Evolutionary conservation across 176 grass and related monocot genomes (phyloP).

Genomic region (Carex cristatella): DNA sequence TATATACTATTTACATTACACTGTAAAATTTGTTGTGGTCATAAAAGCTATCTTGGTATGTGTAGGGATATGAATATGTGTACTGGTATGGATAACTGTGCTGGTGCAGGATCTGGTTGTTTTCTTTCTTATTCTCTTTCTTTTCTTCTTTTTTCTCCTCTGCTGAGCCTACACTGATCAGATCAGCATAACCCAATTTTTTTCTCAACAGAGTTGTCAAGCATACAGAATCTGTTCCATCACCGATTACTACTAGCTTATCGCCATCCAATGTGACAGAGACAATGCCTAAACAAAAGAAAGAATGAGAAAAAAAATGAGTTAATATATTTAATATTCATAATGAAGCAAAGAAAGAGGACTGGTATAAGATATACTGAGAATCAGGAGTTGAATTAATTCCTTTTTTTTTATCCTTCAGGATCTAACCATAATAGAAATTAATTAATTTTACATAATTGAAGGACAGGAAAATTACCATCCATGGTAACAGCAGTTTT

Average conservation of each 20-base stretch:
- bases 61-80: too few relatives aligned
- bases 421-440: background rate
- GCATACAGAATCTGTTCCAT: constrained; percentile 41
- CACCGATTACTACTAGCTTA: constrained; percentile 44
- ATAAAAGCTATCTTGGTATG: too few relatives aligned
- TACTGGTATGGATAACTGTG: too few relatives aligned
- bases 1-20: too few relatives aligned
- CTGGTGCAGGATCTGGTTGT: background rate
- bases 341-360: background rate
- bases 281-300: constrained; percentile 35
- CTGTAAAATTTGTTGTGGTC: too few relatives aligned
- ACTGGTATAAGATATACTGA: background rate
- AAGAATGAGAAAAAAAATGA: background rate
- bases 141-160: background rate
- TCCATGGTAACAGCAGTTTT: constrained; percentile 51
- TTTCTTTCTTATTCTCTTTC: too few relatives aligned
- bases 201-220: constrained; percentile 42
- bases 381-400: background rate
- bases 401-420: background rate
- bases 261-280: constrained; percentile 45
- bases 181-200: constrained; percentile 42
- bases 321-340: background rate
- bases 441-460: too few relatives aligned
- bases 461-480: constrained; percentile 24
- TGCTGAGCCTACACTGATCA: constrained; percentile 40